Conservation (phyloP, 139 green algal species). For the Chlorella sp. region DNA sequence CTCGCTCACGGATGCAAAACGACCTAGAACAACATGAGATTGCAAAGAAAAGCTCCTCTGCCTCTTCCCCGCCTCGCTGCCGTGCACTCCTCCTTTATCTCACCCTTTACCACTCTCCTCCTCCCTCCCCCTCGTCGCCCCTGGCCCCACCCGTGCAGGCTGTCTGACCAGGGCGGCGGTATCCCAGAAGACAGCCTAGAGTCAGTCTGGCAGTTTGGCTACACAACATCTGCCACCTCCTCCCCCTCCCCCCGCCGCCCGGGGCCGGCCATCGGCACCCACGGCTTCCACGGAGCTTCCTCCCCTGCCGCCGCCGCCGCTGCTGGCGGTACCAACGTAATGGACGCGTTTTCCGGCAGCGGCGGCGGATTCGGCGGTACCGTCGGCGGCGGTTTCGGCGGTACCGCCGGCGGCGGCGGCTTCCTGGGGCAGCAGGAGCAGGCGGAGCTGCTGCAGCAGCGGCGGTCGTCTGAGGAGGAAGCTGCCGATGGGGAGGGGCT, state of each 20-base stretch:
- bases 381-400: background rate
- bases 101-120: too few species aligned
- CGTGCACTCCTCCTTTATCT: too few species aligned
- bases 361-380: background rate
- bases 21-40: too few species aligned
- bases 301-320: too few species aligned
- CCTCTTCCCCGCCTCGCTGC: background rate
- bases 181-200: slow-evolving; percentile 60
- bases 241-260: background rate
- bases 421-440: too few species aligned
- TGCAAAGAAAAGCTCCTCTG: too few species aligned
- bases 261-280: background rate
- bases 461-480: too few species aligned
- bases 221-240: slow-evolving; percentile 52
- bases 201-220: slow-evolving; percentile 81
- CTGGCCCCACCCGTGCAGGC: slow-evolving; percentile 37
- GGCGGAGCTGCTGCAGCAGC: too few species aligned
- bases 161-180: slow-evolving; percentile 86
- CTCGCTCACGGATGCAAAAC: too few species aligned
- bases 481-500: slow-evolving; percentile 16
- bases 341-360: background rate
- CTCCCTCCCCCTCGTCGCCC: background rate
- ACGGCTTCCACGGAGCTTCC: background rate
- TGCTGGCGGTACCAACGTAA: background rate
- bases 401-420: background rate